Conservation (phyloP, 1,284 basidiomycete genomes). For the Hemileia vastatrix region DNA sequence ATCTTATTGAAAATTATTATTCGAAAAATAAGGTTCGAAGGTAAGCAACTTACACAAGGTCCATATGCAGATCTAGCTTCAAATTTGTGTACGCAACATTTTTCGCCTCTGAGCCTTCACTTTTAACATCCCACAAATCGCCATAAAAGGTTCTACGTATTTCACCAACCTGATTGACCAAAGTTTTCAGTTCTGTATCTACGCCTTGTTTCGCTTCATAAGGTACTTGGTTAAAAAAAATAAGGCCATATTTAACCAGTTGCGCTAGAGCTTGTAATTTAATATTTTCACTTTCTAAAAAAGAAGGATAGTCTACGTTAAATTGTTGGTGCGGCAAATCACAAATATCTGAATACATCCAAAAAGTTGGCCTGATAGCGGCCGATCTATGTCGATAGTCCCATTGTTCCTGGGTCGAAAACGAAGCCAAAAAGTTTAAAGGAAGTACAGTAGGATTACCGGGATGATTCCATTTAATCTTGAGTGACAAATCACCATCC, state of each 20-base stretch:
- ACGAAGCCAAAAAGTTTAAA: constrained; percentile 5
- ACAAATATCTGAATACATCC: background rate
- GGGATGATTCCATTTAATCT: constrained; percentile 7
- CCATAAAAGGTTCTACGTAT: constrained; percentile 87
- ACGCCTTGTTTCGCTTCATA: constrained; percentile 49
- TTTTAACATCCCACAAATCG: constrained; percentile 75
- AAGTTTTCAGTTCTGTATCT: constrained; percentile 57
- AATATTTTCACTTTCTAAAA: background rate
- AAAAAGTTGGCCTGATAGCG: constrained; percentile 1
- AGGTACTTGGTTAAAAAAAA: constrained; percentile 54
- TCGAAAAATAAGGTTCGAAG: background rate
- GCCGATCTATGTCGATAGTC: constrained; percentile 3
- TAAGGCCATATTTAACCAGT: constrained; percentile 50
- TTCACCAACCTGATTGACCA: constrained; percentile 62
- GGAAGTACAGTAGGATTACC: background rate
- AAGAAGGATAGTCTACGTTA: background rate
- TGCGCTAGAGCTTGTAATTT: constrained; percentile 41
- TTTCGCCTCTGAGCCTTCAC: constrained; percentile 56
- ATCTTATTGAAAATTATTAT: background rate
- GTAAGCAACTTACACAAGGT: constrained; percentile 59
- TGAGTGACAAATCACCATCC: background rate
- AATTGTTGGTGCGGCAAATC: constrained; percentile 8
- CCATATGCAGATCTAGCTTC: constrained; percentile 82
- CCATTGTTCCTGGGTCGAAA: background rate
- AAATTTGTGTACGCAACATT: constrained; percentile 96